Conservation (phyloP, 352 stramenopile genomes). For the Globisporangium nodosum region DNA sequence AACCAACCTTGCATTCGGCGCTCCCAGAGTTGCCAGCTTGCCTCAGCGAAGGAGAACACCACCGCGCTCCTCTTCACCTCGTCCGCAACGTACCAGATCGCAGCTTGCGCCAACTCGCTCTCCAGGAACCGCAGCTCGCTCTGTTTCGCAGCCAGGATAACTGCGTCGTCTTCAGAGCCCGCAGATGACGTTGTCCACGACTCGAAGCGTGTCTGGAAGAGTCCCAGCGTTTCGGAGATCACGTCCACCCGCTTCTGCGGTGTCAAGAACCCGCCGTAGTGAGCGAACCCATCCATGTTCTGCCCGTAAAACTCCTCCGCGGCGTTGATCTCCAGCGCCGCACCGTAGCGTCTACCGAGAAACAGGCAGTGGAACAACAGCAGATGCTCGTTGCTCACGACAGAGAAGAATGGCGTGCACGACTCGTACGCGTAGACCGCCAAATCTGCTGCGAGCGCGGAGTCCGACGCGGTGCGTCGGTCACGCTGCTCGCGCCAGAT, state of each 20-base stretch:
- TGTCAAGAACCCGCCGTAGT: conserved; percentile 35
- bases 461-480: neutral
- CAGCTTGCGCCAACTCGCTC: conserved; percentile 24
- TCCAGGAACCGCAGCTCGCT: conserved; percentile 37
- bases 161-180: conserved; percentile 10
- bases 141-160: conserved; percentile 7
- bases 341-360: conserved; percentile 21
- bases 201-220: conserved; percentile 44
- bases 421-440: conserved; percentile 65
- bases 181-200: conserved; percentile 23
- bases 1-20: conserved; percentile 11
- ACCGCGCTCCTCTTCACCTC: conserved; percentile 13
- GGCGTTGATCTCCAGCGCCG: conserved; percentile 9
- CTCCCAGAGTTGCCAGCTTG: conserved; percentile 11
- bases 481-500: conserved; percentile 43
- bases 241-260: conserved; percentile 48
- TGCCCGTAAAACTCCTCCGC: conserved; percentile 56
- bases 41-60: neutral
- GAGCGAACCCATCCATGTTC: conserved; percentile 19
- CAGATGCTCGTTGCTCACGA: conserved; percentile 64
- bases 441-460: conserved; percentile 28
- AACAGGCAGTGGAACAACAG: conserved; percentile 49
- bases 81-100: conserved; percentile 22
- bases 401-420: conserved; percentile 55
- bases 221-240: conserved; percentile 29